Conservation (phyloP, 2,329 filamentous ascomycete genomes). For the Exophiala calicioides region DNA sequence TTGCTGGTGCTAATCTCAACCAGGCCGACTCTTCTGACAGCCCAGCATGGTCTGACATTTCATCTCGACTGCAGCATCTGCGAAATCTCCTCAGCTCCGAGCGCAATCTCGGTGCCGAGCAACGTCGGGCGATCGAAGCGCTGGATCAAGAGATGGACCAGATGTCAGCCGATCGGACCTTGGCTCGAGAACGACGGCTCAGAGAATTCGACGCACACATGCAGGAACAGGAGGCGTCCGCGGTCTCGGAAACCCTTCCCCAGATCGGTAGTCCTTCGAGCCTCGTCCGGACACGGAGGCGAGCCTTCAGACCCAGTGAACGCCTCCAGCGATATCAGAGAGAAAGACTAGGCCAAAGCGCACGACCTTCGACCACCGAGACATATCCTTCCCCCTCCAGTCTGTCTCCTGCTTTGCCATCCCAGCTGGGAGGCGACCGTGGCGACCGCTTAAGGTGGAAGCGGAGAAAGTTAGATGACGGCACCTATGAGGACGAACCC, state of each 20-base stretch:
- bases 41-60: conserved; percentile 29
- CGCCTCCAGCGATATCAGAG: conserved; percentile 28
- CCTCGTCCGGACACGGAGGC: conserved; percentile 29
- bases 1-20: conserved; percentile 8
- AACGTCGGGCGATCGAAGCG: conserved; percentile 40
- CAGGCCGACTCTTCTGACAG: conserved; percentile 39
- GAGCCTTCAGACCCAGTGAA: conserved; percentile 33
- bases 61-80: conserved; percentile 39
- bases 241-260: conserved; percentile 10
- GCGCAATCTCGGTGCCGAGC: conserved; percentile 36
- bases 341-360: conserved; percentile 22
- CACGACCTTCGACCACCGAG: conserved; percentile 21
- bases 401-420: conserved; percentile 9
- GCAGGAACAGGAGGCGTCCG: conserved; percentile 15
- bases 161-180: conserved; percentile 31
- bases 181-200: conserved; percentile 22
- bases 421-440: conserved; percentile 20
- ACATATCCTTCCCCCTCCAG: conserved; percentile 10
- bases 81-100: conserved; percentile 42
- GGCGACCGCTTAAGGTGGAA: conserved; percentile 57
- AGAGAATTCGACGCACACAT: conserved; percentile 20
- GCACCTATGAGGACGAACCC: conserved; percentile 52
- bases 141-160: conserved; percentile 43
- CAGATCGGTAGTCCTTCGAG: conserved; percentile 17
- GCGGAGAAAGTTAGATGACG: conserved; percentile 69